A percentile compares a stretch with the other conserved stretches of the same genome.
Conservation (phyloP, 2,329 filamentous ascomycete genomes). For the Fusarium poae region DNA sequence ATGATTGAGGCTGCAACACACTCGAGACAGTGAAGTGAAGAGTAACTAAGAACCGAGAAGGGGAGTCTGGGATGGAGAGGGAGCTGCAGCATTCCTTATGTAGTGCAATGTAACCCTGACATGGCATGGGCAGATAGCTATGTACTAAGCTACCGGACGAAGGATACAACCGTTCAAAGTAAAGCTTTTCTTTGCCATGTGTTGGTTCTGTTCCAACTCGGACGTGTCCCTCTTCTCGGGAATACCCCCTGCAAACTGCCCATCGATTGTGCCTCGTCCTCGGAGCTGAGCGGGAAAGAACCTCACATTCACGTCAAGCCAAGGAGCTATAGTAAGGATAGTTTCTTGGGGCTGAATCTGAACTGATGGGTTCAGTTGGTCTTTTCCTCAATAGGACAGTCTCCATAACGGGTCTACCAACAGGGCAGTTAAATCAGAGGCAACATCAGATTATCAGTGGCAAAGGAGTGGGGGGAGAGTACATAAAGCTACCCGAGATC, state of each 20-base stretch:
- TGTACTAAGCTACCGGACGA: not conserved
- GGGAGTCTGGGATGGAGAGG: not conserved
- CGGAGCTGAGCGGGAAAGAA: slow-evolving; percentile 1
- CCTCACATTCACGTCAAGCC: slow-evolving; percentile 10
- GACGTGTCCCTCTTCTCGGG: slow-evolving; percentile 6
- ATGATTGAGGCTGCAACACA: slow-evolving; percentile 8
- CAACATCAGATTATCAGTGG: slow-evolving; percentile 33
- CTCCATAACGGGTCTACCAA: slow-evolving; percentile 19
- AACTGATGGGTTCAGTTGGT: slow-evolving; percentile 18
- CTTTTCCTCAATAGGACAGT: slow-evolving; percentile 26
- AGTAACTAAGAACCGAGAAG: slow-evolving; percentile 1
- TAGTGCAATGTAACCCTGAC: slow-evolving; percentile 28
- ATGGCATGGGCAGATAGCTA: slow-evolving; percentile 14
- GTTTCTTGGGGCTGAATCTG: slow-evolving; percentile 13
- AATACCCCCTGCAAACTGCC: slow-evolving; percentile 7
- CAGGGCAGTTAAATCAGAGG: not conserved
- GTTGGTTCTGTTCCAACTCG: slow-evolving; percentile 14
- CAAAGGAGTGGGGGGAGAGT: slow-evolving; percentile 27
- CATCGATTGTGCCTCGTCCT: slow-evolving; percentile 2
- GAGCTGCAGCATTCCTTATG: slow-evolving; percentile 29
- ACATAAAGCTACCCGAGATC: slow-evolving; percentile 34
- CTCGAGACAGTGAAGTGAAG: slow-evolving; percentile 4
- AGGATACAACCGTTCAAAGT: not conserved
- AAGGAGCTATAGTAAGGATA: slow-evolving; percentile 17
- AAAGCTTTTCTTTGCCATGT: slow-evolving; percentile 13